Evolutionary conservation across 1,284 basidiomycete genomes (phyloP).

Genomic region (Schizopora paradoxa): DNA sequence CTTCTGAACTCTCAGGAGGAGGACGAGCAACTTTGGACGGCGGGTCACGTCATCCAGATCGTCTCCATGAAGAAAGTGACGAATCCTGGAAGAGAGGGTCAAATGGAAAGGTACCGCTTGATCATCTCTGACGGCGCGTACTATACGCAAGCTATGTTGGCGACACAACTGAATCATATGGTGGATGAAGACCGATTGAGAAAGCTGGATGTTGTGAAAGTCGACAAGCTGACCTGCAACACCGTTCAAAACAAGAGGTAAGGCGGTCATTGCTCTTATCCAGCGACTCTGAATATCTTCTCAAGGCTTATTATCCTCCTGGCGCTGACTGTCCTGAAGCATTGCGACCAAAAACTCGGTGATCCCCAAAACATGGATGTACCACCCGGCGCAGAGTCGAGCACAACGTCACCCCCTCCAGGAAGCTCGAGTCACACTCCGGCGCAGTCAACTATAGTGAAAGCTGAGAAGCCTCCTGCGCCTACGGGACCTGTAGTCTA

Average conservation of each 20-base stretch:
- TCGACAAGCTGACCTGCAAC: constrained; percentile 82
- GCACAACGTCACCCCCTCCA: constrained; percentile 21
- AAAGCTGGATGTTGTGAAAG: constrained; percentile 69
- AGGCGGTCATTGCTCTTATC: constrained; percentile 28
- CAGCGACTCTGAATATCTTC: no score
- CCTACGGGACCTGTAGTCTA: constrained; percentile 38
- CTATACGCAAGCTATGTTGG: constrained; percentile 92
- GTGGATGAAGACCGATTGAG: constrained; percentile 66
- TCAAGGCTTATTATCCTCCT: constrained; percentile 83
- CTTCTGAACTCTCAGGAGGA: constrained; percentile 43
- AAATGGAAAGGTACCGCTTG: constrained; percentile 60
- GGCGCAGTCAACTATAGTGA: constrained; percentile 18
- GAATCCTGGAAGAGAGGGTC: constrained; percentile 34
- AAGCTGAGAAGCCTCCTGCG: constrained; percentile 4
- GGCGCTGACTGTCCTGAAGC: constrained; percentile 53
- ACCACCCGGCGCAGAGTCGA: constrained; percentile 23
- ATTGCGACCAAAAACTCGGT: constrained; percentile 68
- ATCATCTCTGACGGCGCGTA: constrained; percentile 78
- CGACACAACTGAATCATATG: constrained; percentile 82
- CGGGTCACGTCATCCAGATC: constrained; percentile 69
- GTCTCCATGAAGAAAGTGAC: constrained; percentile 79
- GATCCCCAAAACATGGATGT: constrained; percentile 46
- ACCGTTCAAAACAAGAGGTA: constrained; percentile 81
- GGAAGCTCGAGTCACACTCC: no score
- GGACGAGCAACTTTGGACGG: constrained; percentile 47